Evolutionary conservation across 352 stramenopile genomes (phyloP), one percentile per base, ranked within the genome.

Genomic region (Globisporangium barbulae): DNA sequence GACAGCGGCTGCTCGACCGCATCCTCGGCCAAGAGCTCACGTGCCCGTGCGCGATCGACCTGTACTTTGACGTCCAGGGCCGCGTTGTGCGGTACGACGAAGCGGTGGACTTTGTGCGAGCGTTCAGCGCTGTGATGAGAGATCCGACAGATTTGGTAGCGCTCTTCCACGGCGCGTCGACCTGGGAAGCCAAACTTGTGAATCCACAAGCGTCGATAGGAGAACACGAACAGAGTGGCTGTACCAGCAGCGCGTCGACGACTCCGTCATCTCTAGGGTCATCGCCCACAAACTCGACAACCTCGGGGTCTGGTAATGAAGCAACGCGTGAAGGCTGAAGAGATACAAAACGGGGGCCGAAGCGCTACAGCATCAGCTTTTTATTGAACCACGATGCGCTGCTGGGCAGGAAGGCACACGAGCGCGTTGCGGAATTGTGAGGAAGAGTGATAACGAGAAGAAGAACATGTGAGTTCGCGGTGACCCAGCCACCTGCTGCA

Each of bases 21-120:
- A 50, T 71, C 44, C 33, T 73, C 33, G 67, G 63, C 25, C 60
- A 63, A 33, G 44, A 68, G 31, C 41, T 73, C 30, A n/a, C n/a
- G 42, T 57, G 63, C 53, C 19, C 21, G 58, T 53, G 63, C 61
- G 25, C 61, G 9, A 68, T 73, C n/a, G 55, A 73, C 61, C 50
- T 68, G 31, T 73, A 67, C 59, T 69, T 73, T 64, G 66, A 72
- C 35, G 52, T 8, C 5, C 30, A 60, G 17, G 66, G 61, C 22
- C 54, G 53, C 53, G 65, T 72, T 10, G 41, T 70, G 9, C 66
- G 66, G 1, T 65, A 72, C 49, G 61, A 65, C 41, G 66, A 69
- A 22, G 39, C 54, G 6, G 56, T 50, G 19, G 66, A 72, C 42
- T 69, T 72, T 61, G 30, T 72, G n/a, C 22, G 33, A 19, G 53